Base-by-base conservation (phyloP, 352 stramenopile species). In the Pythium aristosporum region DNA sequence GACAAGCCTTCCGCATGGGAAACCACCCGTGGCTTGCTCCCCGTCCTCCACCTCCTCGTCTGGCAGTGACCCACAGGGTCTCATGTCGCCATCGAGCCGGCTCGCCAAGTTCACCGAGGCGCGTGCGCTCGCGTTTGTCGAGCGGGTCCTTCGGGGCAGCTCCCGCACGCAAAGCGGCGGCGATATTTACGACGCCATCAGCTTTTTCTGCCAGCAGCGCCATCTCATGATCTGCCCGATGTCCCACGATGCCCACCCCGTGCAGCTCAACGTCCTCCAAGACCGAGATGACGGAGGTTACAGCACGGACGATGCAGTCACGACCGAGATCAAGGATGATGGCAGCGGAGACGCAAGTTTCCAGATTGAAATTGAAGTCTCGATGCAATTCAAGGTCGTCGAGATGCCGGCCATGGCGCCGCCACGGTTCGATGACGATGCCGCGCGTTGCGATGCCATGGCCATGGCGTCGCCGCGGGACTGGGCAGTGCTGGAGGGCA, bases 131-230 rank as follows among this genome's bases (percentile, higher is more conserved):
- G 66, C 77, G 23, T 91, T 93, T 61, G 79, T 90, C 20, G 80
- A 93, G 57, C 80, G 82, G 18, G 80, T 90, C 3, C 63, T 93
- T 30, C 72, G 84, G 42, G 80, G 80, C 16, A 89, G 80, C 48
- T 84, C 80, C 18, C 72, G 84, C 48, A 93, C 84, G 30, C 80
- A 91, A 70, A 93, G 76, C 25, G 82, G 84, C 13, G 82, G 84
- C 3, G 84, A 93, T 57, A 91, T 93, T 61, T 93, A 91, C 69
- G 82, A 93, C 55, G 75, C 82, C 42, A 90, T 91, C 68, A 85
- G 77, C 42, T 87, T 88, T 51, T 78, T 91, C 57, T 90, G 82
- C 47, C 72, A 81, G 47, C 79, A 91, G 37, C 61, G 73, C 2
- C 72, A 77, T 20, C 57, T 91, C 6, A 81, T 79, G 23, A 84